phyloP scores from a whole-genome alignment of 805 yeast genomes.

The Candida sakaeoensis region DNA sequence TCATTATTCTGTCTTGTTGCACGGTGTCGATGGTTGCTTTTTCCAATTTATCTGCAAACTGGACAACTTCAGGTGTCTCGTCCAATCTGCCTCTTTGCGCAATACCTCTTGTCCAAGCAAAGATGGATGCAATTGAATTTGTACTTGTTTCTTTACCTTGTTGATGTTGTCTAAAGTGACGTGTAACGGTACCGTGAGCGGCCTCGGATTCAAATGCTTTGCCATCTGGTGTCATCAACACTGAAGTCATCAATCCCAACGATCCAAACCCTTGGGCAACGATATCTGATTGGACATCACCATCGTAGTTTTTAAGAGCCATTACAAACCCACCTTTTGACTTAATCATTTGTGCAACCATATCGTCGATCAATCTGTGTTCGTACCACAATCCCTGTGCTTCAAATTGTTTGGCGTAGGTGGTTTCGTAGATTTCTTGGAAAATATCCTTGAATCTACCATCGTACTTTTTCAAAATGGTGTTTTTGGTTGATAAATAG shows the following conservation, averaged over 20 bases:
- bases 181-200: slow-evolving; percentile 85
- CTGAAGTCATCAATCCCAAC: slow-evolving; percentile 80
- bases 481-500: slow-evolving; percentile 72
- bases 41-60: slow-evolving; percentile 64
- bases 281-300: slow-evolving; percentile 82
- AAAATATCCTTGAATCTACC: slow-evolving; percentile 81
- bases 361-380: slow-evolving; percentile 80
- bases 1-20: slow-evolving; percentile 71
- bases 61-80: slow-evolving; percentile 63
- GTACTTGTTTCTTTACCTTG: slow-evolving; percentile 81
- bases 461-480: slow-evolving; percentile 77
- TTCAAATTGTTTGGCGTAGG: slow-evolving; percentile 57
- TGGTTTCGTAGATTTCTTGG: slow-evolving; percentile 57
- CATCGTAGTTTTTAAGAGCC: slow-evolving; percentile 82
- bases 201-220: slow-evolving; percentile 84
- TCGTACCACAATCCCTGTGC: slow-evolving; percentile 64
- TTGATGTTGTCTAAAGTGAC: slow-evolving; percentile 81
- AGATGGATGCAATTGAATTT: slow-evolving; percentile 80
- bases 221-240: slow-evolving; percentile 79
- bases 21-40: slow-evolving; percentile 69
- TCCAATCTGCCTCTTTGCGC: slow-evolving; percentile 79
- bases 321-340: slow-evolving; percentile 79
- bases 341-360: slow-evolving; percentile 87
- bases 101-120: slow-evolving; percentile 84
- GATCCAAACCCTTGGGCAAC: slow-evolving; percentile 89